These are phyloP conservation scores for Penicillium sp. DNA, from an alignment of 2,329 filamentous ascomycete species.

Conservation along the genomic window DNA sequence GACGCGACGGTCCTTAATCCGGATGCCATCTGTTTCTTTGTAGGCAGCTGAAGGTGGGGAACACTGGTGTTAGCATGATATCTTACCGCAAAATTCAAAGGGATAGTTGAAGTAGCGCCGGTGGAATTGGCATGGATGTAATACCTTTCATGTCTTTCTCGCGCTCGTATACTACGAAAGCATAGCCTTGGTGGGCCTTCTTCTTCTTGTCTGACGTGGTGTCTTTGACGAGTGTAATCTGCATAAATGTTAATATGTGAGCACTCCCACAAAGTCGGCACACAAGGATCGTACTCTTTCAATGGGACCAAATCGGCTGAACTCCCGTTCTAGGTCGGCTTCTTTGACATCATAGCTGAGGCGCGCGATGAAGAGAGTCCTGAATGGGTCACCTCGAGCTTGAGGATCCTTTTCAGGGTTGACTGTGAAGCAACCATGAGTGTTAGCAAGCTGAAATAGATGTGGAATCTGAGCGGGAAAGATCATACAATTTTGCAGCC, in stretches of 20 bases:
- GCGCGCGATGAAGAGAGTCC: slow-evolving; percentile 88
- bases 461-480: background rate
- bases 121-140: slow-evolving; percentile 15
- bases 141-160: slow-evolving; percentile 99
- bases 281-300: slow-evolving; percentile 67
- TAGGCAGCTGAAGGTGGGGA: slow-evolving; percentile 75
- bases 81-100: slow-evolving; percentile 16
- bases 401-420: slow-evolving; percentile 84
- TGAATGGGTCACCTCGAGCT: slow-evolving; percentile 89
- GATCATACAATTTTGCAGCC: slow-evolving; percentile 62
- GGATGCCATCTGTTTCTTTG: slow-evolving; percentile 82
- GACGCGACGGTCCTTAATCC: slow-evolving; percentile 88
- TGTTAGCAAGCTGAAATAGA: slow-evolving; percentile 8
- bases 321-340: slow-evolving; percentile 88
- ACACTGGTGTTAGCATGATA: slow-evolving; percentile 39
- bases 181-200: slow-evolving; percentile 85
- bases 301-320: slow-evolving; percentile 89
- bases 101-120: slow-evolving; percentile 2
- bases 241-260: slow-evolving; percentile 20
- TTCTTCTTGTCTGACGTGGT: slow-evolving; percentile 68
- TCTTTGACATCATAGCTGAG: slow-evolving; percentile 87
- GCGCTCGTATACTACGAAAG: slow-evolving; percentile 94
- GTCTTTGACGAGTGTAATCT: slow-evolving; percentile 88
- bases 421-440: slow-evolving; percentile 52
- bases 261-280: background rate